Percentiles rank a stretch among this genome's conserved stretches.
Evolutionary conservation across 148 eudicot genomes (phyloP).

Genomic region (Amaranthus cruentus): DNA sequence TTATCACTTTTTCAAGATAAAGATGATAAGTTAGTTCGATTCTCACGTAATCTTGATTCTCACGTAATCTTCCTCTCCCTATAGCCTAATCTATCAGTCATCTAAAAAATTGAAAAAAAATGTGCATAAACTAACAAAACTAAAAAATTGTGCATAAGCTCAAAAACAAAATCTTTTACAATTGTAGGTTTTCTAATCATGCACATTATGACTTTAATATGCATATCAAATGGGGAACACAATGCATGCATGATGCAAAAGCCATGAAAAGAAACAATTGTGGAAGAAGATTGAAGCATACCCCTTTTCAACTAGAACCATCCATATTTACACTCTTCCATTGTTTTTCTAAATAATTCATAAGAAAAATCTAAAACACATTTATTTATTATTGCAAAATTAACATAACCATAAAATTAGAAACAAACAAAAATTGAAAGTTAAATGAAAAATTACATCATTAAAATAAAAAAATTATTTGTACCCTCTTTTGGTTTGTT

Average conservation of each 20-base stretch:
- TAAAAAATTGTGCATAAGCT: not conserved
- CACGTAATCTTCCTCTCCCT: no score
- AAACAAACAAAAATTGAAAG: not conserved
- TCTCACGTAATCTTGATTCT: no score
- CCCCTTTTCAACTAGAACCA: constrained; percentile 12
- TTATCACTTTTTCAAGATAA: no score
- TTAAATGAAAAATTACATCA: not conserved
- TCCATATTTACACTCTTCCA: constrained; percentile 7
- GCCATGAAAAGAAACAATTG: not conserved
- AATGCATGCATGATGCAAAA: constrained; percentile 4
- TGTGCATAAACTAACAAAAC: no score
- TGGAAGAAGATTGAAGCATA: constrained; percentile 17
- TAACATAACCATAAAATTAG: constrained; percentile 1
- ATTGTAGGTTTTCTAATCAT: not conserved
- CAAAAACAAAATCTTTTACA: not conserved
- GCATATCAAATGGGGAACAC: constrained; percentile 18
- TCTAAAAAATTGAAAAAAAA: no score
- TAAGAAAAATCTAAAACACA: not conserved
- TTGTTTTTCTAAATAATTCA: not conserved
- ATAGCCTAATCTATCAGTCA: no score
- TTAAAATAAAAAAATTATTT: constrained; percentile 9
- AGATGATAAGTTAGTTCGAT: no score
- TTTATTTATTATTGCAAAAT: not conserved
- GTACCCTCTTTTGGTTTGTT: constrained; percentile 20
- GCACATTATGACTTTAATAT: constrained; percentile 14